phyloP scores from a whole-genome alignment of 139 green algal genomes.

The Pseudopediastrum boryanum region DNA sequence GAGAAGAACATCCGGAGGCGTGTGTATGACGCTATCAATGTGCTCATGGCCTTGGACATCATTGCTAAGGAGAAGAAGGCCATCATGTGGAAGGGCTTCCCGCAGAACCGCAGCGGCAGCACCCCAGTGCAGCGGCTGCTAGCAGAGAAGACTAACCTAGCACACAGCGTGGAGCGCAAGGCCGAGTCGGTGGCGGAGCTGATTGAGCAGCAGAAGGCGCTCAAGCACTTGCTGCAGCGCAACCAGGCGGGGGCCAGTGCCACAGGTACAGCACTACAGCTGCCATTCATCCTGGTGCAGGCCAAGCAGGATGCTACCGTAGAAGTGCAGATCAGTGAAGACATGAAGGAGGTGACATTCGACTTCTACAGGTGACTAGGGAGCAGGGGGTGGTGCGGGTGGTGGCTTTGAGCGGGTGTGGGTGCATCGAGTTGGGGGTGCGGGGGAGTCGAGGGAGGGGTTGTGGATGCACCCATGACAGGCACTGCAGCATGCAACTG shows the following conservation, averaged over 20 bases:
- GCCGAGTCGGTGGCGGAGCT: slow-evolving; percentile 68
- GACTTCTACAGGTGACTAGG: slow-evolving; percentile 77
- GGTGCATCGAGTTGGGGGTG: background rate
- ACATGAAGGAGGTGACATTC: slow-evolving; percentile 83
- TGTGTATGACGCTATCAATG: slow-evolving; percentile 98
- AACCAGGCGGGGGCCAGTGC: slow-evolving; percentile 45
- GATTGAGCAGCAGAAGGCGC: slow-evolving; percentile 66
- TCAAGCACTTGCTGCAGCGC: slow-evolving; percentile 72
- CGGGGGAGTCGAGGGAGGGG: background rate
- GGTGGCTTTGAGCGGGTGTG: background rate
- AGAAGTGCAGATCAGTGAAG: slow-evolving; percentile 86
- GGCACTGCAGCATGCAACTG: background rate
- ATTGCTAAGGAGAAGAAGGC: slow-evolving; percentile 94
- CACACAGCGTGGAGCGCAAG: slow-evolving; percentile 56
- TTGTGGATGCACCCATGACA: background rate
- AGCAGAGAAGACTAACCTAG: slow-evolving; percentile 39
- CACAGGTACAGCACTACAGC: slow-evolving; percentile 65
- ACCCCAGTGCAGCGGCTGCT: slow-evolving; percentile 45
- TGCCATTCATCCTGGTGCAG: slow-evolving; percentile 93
- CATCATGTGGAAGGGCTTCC: slow-evolving; percentile 58
- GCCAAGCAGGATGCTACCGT: slow-evolving; percentile 79
- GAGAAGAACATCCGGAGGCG: slow-evolving; percentile 95
- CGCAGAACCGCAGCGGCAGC: slow-evolving; percentile 20
- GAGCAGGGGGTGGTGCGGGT: no score
- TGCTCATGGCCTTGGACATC: slow-evolving; percentile 94